Evolutionary conservation across 306 rosid species (phyloP), one percentile per base, ranked within the genome.

Genomic region (Fragaria vesca): DNA sequence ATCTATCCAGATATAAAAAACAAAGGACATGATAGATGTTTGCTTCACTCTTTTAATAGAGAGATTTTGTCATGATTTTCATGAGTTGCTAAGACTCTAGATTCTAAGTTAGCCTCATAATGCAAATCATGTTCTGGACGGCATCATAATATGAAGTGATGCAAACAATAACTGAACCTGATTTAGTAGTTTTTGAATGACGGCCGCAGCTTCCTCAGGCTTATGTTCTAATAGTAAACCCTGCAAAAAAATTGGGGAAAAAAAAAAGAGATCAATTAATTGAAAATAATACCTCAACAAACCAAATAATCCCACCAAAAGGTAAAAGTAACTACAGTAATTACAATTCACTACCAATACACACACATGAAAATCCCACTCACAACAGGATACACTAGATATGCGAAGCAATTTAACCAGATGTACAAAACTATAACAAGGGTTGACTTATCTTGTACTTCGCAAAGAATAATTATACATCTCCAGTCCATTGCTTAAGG

Each of bases 181-280:
- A 86, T 91, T 52, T 52, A 52, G 75, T 85, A 92, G 80, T 74
- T 54, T 81, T 76, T 90, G 89, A 78, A 94, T 88, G 82, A 90
- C 1, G 1, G 88, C 86, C 66, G 88, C 91, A 50, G 97, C 98
- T 61, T 88, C 93, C 81, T 82, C 84, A 4, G 97, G 90, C 79
- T 90, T 94, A 70, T 68, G 81, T 81, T 89, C 98, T 84, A 94
- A 69, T 68, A 94, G 81, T 79, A 88, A 81, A 77, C 93, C 97
- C 98, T 91, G 85, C 48, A 81, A 62, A 76, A 3, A 11, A 3
- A 9, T 13, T 45, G 45, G 45, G 3, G 8, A 38, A 55, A 42
- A 77, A 58, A 36, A 54, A 65, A 58, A 12, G 28, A 46, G 62
- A 48, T 42, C 43, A 62, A 24, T 54, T 16, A 30, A 12, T 42